Evolutionary conservation across 768 basidiomycete genomes (phyloP).

Genomic region (Holtermanniella nyarrowii): DNA sequence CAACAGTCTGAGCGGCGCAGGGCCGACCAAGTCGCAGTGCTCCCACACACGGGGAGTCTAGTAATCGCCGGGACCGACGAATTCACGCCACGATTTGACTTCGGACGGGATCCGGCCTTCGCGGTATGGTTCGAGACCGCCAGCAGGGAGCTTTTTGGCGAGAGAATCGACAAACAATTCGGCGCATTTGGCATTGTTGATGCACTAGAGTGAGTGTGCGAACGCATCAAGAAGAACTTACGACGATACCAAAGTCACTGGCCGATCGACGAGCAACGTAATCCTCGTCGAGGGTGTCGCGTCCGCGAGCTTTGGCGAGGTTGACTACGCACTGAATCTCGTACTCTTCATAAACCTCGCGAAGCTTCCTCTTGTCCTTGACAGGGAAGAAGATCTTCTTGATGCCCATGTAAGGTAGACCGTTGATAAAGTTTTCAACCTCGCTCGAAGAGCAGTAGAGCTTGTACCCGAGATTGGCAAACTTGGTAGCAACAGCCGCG

Average conservation of each 20-base stretch:
- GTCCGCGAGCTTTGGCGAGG: conserved; percentile 68
- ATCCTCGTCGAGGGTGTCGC: conserved; percentile 74
- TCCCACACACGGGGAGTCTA: background rate
- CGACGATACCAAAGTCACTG: conserved; percentile 77
- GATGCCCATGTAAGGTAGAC: conserved; percentile 57
- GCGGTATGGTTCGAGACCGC: conserved; percentile 64
- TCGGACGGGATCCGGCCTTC: conserved; percentile 85
- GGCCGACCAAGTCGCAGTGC: too few relatives aligned
- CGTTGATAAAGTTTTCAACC: conserved; percentile 72
- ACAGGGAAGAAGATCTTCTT: conserved; percentile 94
- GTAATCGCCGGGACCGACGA: background rate
- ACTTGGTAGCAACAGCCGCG: conserved; percentile 62
- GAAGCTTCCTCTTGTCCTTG: conserved; percentile 87
- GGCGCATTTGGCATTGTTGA: conserved; percentile 84
- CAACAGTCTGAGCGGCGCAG: background rate
- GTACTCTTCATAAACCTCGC: conserved; percentile 73
- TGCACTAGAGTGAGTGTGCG: conserved; percentile 47
- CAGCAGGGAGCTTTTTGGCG: conserved; percentile 68
- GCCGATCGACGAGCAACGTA: conserved; percentile 94
- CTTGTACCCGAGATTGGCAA: conserved; percentile 84
- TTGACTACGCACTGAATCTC: conserved; percentile 94
- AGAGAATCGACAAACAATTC: conserved; percentile 83
- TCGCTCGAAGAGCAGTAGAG: conserved; percentile 50
- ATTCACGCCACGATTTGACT: conserved; percentile 83
- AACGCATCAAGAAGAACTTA: conserved; percentile 16